Percentiles rank a stretch among this genome's conserved stretches.
phyloP scores from a whole-genome alignment of 2,329 filamentous ascomycete species.

The Dactylellina parvicollis region DNA sequence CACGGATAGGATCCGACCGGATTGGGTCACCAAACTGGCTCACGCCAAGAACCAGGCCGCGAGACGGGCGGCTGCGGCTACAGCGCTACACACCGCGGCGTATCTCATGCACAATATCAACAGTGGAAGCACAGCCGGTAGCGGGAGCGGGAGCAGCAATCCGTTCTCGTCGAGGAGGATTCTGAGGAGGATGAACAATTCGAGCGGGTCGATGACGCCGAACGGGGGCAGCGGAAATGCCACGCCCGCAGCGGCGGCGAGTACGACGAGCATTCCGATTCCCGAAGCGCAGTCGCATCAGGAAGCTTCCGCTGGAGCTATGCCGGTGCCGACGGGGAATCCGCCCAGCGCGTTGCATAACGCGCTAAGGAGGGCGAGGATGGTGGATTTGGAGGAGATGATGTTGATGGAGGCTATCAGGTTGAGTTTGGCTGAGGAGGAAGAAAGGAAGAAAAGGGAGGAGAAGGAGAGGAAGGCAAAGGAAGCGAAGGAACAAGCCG shows the following conservation, averaged over 20 bases:
- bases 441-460: constrained; percentile 86
- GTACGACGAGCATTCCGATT: constrained; percentile 52
- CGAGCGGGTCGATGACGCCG: constrained; percentile 47
- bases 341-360: constrained; percentile 63
- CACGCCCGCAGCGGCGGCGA: constrained; percentile 41
- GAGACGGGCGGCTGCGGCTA: constrained; percentile 87
- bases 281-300: constrained; percentile 55
- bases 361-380: constrained; percentile 70
- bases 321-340: constrained; percentile 57
- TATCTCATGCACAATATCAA: constrained; percentile 75
- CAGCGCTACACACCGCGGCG: constrained; percentile 91
- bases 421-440: constrained; percentile 87
- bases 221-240: constrained; percentile 45
- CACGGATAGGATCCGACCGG: constrained; percentile 89
- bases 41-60: constrained; percentile 85
- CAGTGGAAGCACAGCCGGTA: background rate
- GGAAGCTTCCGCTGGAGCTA: constrained; percentile 45
- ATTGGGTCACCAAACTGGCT: constrained; percentile 91
- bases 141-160: constrained; percentile 26
- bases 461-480: constrained; percentile 89
- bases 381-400: constrained; percentile 93
- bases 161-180: constrained; percentile 51
- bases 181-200: constrained; percentile 39
- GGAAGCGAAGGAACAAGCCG: constrained; percentile 79
- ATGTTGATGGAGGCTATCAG: constrained; percentile 99